A percentile compares a stretch with the other conserved stretches of the same genome.
Conservation (phyloP, 2,329 filamentous ascomycete species). For the Nemania serpens region DNA sequence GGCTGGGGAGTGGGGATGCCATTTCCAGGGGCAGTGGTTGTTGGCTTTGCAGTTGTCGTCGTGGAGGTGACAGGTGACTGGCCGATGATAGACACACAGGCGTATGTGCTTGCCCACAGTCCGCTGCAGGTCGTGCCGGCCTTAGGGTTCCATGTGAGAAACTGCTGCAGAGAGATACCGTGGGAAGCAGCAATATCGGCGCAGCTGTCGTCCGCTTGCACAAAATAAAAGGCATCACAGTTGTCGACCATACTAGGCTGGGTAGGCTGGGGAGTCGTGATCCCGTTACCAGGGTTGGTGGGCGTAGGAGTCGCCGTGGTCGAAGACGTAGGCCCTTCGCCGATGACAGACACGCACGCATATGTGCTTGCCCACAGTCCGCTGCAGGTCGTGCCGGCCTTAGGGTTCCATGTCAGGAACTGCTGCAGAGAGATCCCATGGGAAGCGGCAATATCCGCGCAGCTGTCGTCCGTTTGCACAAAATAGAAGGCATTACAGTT, state of each 20-base stretch:
- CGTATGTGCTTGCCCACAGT: constrained; percentile 6
- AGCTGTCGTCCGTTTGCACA: neutral
- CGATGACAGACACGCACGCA: neutral
- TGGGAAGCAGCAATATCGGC: constrained; percentile 18
- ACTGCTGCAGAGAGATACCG: constrained; percentile 25
- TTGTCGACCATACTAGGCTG: constrained; percentile 8
- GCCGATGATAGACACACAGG: constrained; percentile 7
- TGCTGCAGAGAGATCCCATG: neutral
- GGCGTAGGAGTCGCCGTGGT: neutral
- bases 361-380: neutral
- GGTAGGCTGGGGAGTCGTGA: neutral
- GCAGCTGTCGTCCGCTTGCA: constrained; percentile 21
- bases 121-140: constrained; percentile 1
- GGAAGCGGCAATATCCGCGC: neutral
- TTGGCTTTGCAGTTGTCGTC: neutral
- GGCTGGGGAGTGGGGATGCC: neutral
- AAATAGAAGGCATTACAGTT: neutral
- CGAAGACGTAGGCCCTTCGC: neutral
- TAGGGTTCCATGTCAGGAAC: neutral
- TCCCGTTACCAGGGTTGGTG: neutral
- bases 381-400: neutral
- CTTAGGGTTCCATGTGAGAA: constrained; percentile 27
- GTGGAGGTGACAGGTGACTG: neutral
- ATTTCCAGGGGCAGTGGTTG: neutral
- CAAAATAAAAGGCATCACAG: constrained; percentile 21